phyloP scores from a whole-genome alignment of 768 basidiomycete species.

The Serendipita vermifera region DNA sequence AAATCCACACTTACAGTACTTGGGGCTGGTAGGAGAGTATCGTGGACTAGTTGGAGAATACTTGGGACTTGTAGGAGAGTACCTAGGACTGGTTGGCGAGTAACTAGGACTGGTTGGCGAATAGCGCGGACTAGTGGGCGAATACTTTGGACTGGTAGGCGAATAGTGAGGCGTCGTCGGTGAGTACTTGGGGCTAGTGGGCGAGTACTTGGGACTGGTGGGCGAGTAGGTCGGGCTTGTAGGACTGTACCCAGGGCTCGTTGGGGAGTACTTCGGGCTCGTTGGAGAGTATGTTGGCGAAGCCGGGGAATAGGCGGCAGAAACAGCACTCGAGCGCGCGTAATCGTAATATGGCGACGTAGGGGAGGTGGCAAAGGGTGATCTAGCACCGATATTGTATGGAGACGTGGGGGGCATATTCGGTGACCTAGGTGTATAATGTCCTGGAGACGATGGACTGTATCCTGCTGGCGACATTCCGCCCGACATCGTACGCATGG shows the following conservation, averaged over 20 bases:
- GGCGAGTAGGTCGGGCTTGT: slow-evolving; percentile 33
- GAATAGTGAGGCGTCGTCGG: slow-evolving; percentile 58
- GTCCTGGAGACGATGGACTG: slow-evolving; percentile 83
- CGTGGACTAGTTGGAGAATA: slow-evolving; percentile 84
- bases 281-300: slow-evolving; percentile 30
- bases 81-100: slow-evolving; percentile 73
- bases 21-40: slow-evolving; percentile 77
- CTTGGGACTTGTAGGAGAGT: slow-evolving; percentile 80
- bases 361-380: slow-evolving; percentile 68
- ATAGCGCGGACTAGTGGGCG: slow-evolving; percentile 63
- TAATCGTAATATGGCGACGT: slow-evolving; percentile 75
- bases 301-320: slow-evolving; percentile 24
- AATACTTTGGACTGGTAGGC: slow-evolving; percentile 28
- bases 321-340: slow-evolving; percentile 33
- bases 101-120: slow-evolving; percentile 76
- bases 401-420: slow-evolving; percentile 71
- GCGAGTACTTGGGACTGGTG: slow-evolving; percentile 70
- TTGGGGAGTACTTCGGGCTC: slow-evolving; percentile 80
- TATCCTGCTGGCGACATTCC: slow-evolving; percentile 86
- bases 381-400: slow-evolving; percentile 58
- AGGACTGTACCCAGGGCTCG: slow-evolving; percentile 30
- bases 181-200: slow-evolving; percentile 75
- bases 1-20: not conserved
- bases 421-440: slow-evolving; percentile 81
- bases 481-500: slow-evolving; percentile 50